phyloP scores from a whole-genome alignment of 352 stramenopile genomes.

The Phytopythium litorale region DNA sequence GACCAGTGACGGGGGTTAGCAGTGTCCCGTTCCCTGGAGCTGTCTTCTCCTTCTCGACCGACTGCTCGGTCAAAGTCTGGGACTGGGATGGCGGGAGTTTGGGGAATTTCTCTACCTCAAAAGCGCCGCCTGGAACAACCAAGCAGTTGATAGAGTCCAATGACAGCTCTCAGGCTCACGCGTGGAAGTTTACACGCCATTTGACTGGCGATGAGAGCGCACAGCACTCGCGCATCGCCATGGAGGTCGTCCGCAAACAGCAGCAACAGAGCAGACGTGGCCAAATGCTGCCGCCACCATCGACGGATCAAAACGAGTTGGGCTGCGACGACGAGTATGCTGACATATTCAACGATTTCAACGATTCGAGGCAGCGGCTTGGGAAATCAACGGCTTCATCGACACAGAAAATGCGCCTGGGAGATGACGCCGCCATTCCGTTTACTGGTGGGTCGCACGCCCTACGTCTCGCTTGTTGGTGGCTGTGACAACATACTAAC shows the following conservation, averaged over 20 bases:
- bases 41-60: constrained; percentile 42
- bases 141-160: neutral
- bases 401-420: neutral
- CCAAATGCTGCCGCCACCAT: constrained; percentile 4
- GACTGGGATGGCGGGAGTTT: constrained; percentile 30
- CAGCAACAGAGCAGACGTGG: constrained; percentile 22
- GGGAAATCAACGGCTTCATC: neutral
- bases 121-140: constrained; percentile 9
- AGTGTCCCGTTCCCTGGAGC: constrained; percentile 32
- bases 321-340: constrained; percentile 7
- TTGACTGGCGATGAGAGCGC: constrained; percentile 25
- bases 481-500: neutral
- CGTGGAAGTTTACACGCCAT: constrained; percentile 57
- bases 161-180: constrained; percentile 3
- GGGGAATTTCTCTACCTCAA: constrained; percentile 42
- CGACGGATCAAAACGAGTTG: neutral
- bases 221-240: constrained; percentile 26
- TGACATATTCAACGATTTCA: neutral
- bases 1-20: constrained; percentile 25
- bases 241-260: constrained; percentile 37
- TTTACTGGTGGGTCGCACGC: no score
- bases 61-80: constrained; percentile 52
- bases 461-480: no score
- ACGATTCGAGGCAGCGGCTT: neutral
- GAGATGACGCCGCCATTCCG: neutral